Evolutionary conservation across 2,329 filamentous ascomycete species (phyloP), one percentile per base, ranked within the genome.

Genomic region (Cercospora citrullina): DNA sequence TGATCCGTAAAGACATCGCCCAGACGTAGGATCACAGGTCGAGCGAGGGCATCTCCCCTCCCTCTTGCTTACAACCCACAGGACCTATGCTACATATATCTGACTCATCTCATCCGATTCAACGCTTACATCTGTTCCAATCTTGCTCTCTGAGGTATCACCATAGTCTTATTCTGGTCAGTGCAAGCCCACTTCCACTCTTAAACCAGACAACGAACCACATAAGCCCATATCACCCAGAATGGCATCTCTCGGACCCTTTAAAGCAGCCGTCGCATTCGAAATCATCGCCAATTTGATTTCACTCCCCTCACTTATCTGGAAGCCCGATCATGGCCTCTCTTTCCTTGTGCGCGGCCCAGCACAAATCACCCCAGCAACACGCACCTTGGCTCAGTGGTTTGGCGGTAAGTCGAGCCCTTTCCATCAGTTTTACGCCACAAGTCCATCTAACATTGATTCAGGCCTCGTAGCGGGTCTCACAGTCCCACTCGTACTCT

Each of bases 281-380:
- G 67, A 69, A n/a, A 28, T 66, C 14, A 16, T 30, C 23, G 60
- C 51, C 10, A 65, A 69, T 39, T 6, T 67, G 6, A 23, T 28
- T 28, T 65, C 57, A 14, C 23, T 71, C 30, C 65, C 45, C 55
- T 71, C 68, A 26, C 69, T 68, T 23, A n/a, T 64, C 12, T 30
- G 42, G 31, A 60, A 60, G 21, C 71, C 67, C 31, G 65, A 67
- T 39, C 61, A 39, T 28, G 69, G 66, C 63, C 69, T 68, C 45
- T 61, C 45, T 31, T 66, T 63, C 58, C 59, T 66, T 33, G 59
- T 66, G n/a, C 39, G 59, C 21, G 65, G 33, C 3, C 60, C 60
- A 6, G 53, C 65, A 33, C 65, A 66, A 57, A 63, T 66, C 31
- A 66, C 59, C 5, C 65, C 60, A 36, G 59, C 65, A 57, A 66